Base-by-base conservation (phyloP, 495 filamentous ascomycete species). In the Margaritispora aquatica region DNA sequence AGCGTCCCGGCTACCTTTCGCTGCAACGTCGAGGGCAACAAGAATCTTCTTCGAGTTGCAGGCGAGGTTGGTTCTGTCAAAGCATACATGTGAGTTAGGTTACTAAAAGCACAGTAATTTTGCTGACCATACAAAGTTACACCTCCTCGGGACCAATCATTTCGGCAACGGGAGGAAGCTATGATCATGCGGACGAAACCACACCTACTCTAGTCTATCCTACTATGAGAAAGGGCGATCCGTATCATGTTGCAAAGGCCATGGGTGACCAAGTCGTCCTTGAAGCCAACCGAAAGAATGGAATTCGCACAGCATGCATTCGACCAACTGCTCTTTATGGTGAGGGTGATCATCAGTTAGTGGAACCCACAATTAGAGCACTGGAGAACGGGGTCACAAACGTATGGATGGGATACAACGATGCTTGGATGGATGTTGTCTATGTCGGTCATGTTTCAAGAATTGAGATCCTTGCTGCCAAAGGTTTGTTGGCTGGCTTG, bases 1-100 rank as follows among this genome's bases (percentile, higher is more conserved):
- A 31, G 24, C 47, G 54, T 56, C 26, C 47, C 59, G 5, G 23
- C 22, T 2, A 57, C 29, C 31, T 61, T 57, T 44, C 1, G 9
- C 17, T 91, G 97, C 63, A 97, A 97, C 71, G 88, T 97, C 1
- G 87, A 88, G 24, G 93, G 93, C n/a, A 96, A 91, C 0, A 82
- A 81, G 59, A 87, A 78, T n/a, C 74, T 97, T 20, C 71, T 97
- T 27, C 80, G 34, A 22, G 59, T 26, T 21, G 53, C 59, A 17
- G 53, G 22, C 9, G 59, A 56, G 21, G 24, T 61, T 27, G 59
- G 58, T 8, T 54, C 58, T 2, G 58, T 60, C 24, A 48, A 50
- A 23, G 58, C 58, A 15, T 60, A 34, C 44, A 54, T 61, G 38
- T 44, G 19, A 44, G 15, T 9, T 2, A 15, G 11, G 3, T n/a